Base-by-base conservation (phyloP, 2,329 filamentous ascomycete genomes). In the Alternaria postmessia region DNA sequence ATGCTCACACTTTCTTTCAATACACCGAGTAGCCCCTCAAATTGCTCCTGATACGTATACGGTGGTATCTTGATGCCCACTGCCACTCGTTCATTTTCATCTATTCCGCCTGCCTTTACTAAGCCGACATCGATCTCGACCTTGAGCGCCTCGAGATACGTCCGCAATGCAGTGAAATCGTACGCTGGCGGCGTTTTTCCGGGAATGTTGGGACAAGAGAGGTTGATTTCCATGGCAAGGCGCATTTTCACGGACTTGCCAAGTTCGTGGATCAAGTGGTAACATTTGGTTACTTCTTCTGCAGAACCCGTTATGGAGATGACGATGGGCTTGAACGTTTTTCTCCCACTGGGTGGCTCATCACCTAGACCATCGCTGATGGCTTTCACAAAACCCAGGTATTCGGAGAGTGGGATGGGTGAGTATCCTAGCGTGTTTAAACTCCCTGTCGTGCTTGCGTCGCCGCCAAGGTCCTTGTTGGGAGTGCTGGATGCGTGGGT, bases 391-490 rank as follows among this genome's bases (percentile, higher is more conserved):
- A 86, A 87, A 1, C 63, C 64, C 0, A 93, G 81, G 61, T 93
- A 93, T 12, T 80, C 76, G 9, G 80, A 69, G 0, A 94, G 81
- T 0, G 84, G 78, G 16, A 87, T 76, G 0, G 91, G 91, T 62
- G 88, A 91, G 76, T 94, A 94, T 5, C 91, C 91, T 2, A 93
- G 81, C 0, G 87, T 92, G 73, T 94, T 94, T 53, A 93, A 74
- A 61, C 74, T 70, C 20, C 68, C 73, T 22, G 64, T 73, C 20
- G 38, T 75, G 61, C 24, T 77, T 73, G 8, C 66, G 43, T 48
- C 65, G 34, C 62, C 62, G 16, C 51, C 60, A 49, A 56, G 14
- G 55, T 71, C 7, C 47, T n/a, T 57, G 38, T 77, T 69, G 2
- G 72, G 54, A 1, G 73, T 59, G 0, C 57, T 54, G 1, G 71